A percentile compares a stretch with the other conserved stretches of the same genome.
phyloP scores from a whole-genome alignment of 2,329 filamentous ascomycete species.

The Colletotrichum cuscutae region DNA sequence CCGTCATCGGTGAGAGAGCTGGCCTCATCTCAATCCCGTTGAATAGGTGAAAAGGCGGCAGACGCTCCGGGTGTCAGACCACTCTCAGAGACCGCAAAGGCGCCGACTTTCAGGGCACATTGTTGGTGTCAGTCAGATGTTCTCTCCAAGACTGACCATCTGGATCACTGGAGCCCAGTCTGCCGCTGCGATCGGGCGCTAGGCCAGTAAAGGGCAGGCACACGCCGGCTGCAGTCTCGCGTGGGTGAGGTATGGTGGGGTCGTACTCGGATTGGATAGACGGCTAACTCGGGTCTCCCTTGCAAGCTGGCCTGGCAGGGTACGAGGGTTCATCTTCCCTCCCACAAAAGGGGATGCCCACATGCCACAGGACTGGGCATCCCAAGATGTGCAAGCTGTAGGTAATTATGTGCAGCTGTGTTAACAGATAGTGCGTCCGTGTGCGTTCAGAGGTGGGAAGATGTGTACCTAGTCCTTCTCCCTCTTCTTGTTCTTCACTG shows the following conservation, averaged over 20 bases:
- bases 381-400: neutral
- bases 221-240: conserved; percentile 8
- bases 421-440: neutral
- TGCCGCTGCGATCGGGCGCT: conserved; percentile 13
- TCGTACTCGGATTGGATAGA: conserved; percentile 18
- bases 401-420: neutral
- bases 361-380: conserved; percentile 3
- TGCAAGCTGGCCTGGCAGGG: conserved; percentile 8
- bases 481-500: too few species aligned
- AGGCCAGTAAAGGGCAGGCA: neutral
- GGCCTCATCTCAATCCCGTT: neutral
- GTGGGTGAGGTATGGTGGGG: neutral
- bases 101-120: neutral
- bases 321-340: conserved; percentile 2
- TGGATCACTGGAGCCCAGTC: conserved; percentile 9
- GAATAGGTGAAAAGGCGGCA: neutral
- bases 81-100: neutral
- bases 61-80: neutral
- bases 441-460: too few species aligned
- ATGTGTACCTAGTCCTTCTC: too few species aligned
- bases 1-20: neutral
- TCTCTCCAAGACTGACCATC: conserved; percentile 7
- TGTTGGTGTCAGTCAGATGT: conserved; percentile 22
- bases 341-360: neutral
- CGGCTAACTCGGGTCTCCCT: conserved; percentile 16